Conservation (phyloP, 805 yeast genomes). For the Pichia heedii region DNA sequence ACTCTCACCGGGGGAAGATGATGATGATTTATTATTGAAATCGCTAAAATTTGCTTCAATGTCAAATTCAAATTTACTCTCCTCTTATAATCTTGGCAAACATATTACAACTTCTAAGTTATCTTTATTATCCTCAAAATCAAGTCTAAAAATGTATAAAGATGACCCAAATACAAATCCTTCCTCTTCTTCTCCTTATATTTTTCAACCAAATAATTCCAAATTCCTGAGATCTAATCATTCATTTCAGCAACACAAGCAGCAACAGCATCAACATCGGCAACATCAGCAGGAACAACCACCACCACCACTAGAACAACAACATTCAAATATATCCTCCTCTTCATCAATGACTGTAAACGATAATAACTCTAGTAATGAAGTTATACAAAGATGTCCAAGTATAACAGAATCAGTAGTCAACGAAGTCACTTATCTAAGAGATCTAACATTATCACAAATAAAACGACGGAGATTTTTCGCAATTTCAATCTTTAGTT, state of each 20-base stretch:
- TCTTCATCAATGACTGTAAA: neutral
- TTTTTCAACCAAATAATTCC: conserved; percentile 2
- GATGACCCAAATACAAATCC: conserved; percentile 3
- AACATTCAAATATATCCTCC: neutral
- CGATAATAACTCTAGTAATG: neutral
- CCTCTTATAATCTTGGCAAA: neutral
- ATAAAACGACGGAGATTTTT: conserved; percentile 29
- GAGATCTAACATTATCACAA: conserved; percentile 22
- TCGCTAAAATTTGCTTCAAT: conserved; percentile 5
- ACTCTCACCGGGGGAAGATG: conserved; percentile 4
- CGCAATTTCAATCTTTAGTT: conserved; percentile 21
- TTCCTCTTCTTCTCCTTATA: neutral
- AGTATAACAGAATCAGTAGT: conserved; percentile 22
- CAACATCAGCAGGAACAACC: too few species aligned
- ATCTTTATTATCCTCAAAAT: neutral
- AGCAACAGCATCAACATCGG: too few species aligned
- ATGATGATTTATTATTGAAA: conserved; percentile 4
- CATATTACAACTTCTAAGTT: neutral
- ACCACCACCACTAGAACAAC: too few species aligned
- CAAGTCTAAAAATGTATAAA: neutral
- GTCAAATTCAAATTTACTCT: neutral
- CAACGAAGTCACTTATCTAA: conserved; percentile 19
- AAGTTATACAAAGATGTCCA: neutral
- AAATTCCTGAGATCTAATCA: neutral
- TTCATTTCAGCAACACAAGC: neutral